These are phyloP conservation scores for Murraya koenigii DNA, from an alignment of 345 rosid species.

Conservation along the genomic window DNA sequence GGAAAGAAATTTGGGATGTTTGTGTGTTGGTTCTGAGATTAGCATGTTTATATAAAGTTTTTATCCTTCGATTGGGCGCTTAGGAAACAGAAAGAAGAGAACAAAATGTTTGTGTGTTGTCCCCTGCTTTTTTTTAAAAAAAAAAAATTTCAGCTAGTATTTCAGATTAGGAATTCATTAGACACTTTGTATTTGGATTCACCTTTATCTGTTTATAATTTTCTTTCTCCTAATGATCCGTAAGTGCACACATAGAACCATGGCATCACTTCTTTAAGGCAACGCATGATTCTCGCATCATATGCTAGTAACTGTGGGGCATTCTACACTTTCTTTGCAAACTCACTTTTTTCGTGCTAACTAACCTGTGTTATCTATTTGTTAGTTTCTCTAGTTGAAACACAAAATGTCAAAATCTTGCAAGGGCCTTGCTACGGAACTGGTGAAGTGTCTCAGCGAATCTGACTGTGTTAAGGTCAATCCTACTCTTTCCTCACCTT, in stretches of 20 bases:
- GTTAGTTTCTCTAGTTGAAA: background rate
- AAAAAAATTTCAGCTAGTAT: background rate
- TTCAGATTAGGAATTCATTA: background rate
- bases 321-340: background rate
- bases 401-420: slow-evolving; percentile 82
- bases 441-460: slow-evolving; percentile 91
- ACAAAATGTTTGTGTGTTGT: background rate
- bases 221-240: background rate
- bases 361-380: background rate
- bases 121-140: background rate
- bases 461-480: slow-evolving; percentile 79
- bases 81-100: background rate
- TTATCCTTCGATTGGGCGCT: background rate
- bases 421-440: slow-evolving; percentile 91
- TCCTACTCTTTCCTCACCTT: background rate
- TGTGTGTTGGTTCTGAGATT: background rate
- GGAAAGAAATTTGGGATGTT: background rate
- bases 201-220: background rate
- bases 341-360: background rate
- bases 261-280: no score
- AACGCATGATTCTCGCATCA: background rate
- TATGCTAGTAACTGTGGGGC: background rate
- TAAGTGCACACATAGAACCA: background rate
- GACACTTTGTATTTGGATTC: background rate
- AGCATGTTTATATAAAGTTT: background rate